Evolutionary conservation across 371 early-diverging fungal genomes (phyloP).

Genomic region (Mortierella sp.): DNA sequence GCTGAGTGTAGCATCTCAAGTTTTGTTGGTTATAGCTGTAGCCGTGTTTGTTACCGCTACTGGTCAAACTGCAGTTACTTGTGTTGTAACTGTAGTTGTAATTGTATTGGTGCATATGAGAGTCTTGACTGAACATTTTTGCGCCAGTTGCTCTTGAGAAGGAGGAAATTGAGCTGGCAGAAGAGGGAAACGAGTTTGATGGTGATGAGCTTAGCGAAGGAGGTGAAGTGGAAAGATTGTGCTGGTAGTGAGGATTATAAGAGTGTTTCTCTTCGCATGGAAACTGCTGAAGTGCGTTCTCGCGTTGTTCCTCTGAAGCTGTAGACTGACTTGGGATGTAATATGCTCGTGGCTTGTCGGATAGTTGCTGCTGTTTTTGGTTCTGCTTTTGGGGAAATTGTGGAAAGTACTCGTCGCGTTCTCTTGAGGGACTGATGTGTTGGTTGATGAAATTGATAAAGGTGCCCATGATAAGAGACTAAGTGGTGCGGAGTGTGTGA

Average conservation of each 20-base stretch:
- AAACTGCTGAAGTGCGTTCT: conserved; percentile 27
- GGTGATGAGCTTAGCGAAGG: conserved; percentile 65
- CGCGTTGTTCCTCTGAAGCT: conserved; percentile 13
- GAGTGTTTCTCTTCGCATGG: conserved; percentile 49
- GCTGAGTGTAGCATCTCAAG: conserved; percentile 17
- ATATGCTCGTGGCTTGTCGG: conserved; percentile 13
- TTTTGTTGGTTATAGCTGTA: conserved; percentile 37
- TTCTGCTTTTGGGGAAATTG: neutral
- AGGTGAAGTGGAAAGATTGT: conserved; percentile 38
- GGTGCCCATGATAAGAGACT: conserved; percentile 19
- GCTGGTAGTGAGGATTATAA: conserved; percentile 52
- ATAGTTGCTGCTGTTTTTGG: conserved; percentile 1
- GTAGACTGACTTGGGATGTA: conserved; percentile 21
- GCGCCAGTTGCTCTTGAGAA: conserved; percentile 61
- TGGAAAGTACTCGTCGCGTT: conserved; percentile 10
- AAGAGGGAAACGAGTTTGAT: conserved; percentile 61
- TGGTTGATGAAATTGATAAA: conserved; percentile 30
- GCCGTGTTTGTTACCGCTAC: conserved; percentile 12
- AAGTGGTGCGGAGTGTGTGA: conserved; percentile 4
- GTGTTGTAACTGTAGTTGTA: conserved; percentile 7
- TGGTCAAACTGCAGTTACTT: neutral
- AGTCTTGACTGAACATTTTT: conserved; percentile 57
- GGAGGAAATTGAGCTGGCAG: conserved; percentile 61
- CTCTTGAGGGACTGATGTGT: conserved; percentile 15
- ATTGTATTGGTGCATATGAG: conserved; percentile 14